A percentile compares a stretch with the other conserved stretches of the same genome.
These are phyloP conservation scores for Tulasnella sp. DNA, from an alignment of 768 basidiomycete species.

Conservation along the genomic window DNA sequence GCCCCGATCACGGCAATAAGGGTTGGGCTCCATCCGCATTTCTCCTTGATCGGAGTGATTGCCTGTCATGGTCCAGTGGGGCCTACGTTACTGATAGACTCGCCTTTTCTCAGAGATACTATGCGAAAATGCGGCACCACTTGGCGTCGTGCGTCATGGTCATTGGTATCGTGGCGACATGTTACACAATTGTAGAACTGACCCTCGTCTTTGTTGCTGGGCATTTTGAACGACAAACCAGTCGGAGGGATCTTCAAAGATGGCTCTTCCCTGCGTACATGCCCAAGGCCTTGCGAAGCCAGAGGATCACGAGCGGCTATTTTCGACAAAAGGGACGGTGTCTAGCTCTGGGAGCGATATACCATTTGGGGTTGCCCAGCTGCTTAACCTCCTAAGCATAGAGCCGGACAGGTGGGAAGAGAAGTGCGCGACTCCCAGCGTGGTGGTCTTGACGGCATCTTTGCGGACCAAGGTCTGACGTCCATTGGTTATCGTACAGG, in stretches of 20 bases:
- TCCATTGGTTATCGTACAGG: constrained; percentile 3
- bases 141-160: not conserved
- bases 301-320: not conserved
- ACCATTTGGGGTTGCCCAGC: not conserved
- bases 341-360: not conserved
- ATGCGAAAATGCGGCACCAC: not conserved
- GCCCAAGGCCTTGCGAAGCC: not conserved
- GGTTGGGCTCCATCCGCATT: not conserved
- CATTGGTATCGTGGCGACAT: not conserved
- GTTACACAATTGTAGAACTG: not conserved
- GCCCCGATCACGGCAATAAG: constrained; percentile 12
- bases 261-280: not conserved
- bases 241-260: not conserved
- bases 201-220: not conserved
- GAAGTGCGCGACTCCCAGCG: not conserved
- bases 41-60: not conserved
- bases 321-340: not conserved
- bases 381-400: not conserved
- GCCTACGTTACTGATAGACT: constrained; percentile 15
- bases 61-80: constrained; percentile 8
- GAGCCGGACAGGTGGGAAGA: not conserved
- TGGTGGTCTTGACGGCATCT: constrained; percentile 5
- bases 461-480: not conserved
- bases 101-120: constrained; percentile 7
- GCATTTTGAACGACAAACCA: not conserved